These are phyloP conservation scores for Phialemonium atrogriseum DNA, from an alignment of 2,329 filamentous ascomycete species.

Conservation along the genomic window DNA sequence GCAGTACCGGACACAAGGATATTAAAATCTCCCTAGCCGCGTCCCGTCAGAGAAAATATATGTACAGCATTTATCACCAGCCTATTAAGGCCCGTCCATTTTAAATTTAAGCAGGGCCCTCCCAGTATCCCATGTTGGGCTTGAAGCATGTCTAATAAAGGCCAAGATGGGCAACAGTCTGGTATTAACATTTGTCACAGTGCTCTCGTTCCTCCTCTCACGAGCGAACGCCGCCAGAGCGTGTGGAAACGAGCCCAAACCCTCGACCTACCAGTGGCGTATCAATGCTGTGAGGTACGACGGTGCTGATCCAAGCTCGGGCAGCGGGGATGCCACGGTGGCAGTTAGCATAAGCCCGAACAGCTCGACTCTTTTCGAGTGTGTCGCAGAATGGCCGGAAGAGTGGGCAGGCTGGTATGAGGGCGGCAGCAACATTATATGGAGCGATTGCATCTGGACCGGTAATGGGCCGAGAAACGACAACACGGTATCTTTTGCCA, in stretches of 20 bases:
- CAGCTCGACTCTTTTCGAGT: slow-evolving; percentile 22
- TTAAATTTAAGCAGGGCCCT: no score
- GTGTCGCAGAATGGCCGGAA: slow-evolving; percentile 25
- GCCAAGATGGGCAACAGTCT: no score
- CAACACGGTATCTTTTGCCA: slow-evolving; percentile 21
- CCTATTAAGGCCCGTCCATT: no score
- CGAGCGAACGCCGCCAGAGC: slow-evolving; percentile 14
- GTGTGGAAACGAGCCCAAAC: slow-evolving; percentile 11
- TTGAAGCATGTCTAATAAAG: no score
- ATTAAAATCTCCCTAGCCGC: no score
- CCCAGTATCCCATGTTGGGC: no score
- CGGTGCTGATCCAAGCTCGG: slow-evolving; percentile 14
- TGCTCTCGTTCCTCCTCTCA: slow-evolving; percentile 6
- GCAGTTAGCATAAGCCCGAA: slow-evolving; percentile 18
- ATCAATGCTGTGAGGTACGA: slow-evolving; percentile 22
- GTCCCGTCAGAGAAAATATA: no score
- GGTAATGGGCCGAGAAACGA: slow-evolving; percentile 21
- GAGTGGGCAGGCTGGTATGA: slow-evolving; percentile 22
- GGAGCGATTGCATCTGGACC: slow-evolving; percentile 28
- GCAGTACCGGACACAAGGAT: no score
- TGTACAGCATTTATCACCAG: no score
- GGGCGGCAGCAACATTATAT: slow-evolving; percentile 19
- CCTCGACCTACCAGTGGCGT: slow-evolving; percentile 16
- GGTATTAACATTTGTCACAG: no score
- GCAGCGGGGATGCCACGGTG: slow-evolving; percentile 16